A percentile compares a stretch with the other conserved stretches of the same genome.
Conservation (phyloP, 1,284 basidiomycete species). For the Pyrrhoderma noxium region DNA sequence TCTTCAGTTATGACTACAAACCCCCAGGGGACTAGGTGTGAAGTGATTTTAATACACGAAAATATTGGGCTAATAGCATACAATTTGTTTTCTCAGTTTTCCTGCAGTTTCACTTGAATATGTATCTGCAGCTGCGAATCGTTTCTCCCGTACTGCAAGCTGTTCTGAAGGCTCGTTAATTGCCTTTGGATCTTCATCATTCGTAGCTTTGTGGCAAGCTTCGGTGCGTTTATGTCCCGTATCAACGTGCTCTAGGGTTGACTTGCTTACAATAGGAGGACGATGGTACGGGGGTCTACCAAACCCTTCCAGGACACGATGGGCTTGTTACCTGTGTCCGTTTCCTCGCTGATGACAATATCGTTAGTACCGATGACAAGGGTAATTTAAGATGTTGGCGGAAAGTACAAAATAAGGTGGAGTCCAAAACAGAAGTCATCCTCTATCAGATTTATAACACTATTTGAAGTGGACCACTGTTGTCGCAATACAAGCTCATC, state of each 20-base stretch:
- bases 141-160: slow-evolving; percentile 61
- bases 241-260: slow-evolving; percentile 15
- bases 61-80: neutral
- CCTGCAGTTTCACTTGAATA: slow-evolving; percentile 34
- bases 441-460: slow-evolving; percentile 14
- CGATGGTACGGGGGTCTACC: slow-evolving; percentile 46
- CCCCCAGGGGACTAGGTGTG: neutral
- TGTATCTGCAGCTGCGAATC: slow-evolving; percentile 73
- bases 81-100: too few species aligned
- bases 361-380: slow-evolving; percentile 70
- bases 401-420: slow-evolving; percentile 34
- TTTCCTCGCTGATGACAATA: slow-evolving; percentile 35
- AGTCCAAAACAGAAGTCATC: slow-evolving; percentile 15
- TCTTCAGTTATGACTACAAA: neutral
- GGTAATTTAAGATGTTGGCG: slow-evolving; percentile 57
- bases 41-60: neutral
- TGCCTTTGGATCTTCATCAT: slow-evolving; percentile 72
- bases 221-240: slow-evolving; percentile 29
- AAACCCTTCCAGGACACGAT: slow-evolving; percentile 70
- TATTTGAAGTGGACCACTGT: slow-evolving; percentile 45
- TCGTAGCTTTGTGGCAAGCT: slow-evolving; percentile 75
- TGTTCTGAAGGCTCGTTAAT: slow-evolving; percentile 49
- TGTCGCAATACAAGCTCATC: slow-evolving; percentile 51
- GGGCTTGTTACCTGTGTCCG: slow-evolving; percentile 72
- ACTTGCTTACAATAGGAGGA: slow-evolving; percentile 33